Evolutionary conservation across 176 grass and related monocot species (phyloP).

Genomic region (Paspalum notatum): DNA sequence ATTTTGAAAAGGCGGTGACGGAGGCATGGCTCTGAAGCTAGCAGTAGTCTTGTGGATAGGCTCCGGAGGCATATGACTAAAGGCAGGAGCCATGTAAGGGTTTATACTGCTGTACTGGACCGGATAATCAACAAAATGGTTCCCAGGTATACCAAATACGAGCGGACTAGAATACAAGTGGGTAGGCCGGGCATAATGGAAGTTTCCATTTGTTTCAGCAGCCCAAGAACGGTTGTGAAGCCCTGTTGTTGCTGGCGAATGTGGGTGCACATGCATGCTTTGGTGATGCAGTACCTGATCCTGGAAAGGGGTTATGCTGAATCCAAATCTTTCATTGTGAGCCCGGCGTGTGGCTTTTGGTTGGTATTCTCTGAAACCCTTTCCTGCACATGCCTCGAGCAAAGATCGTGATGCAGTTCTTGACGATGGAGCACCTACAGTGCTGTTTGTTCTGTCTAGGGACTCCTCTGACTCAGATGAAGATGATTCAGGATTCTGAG

Average conservation of each 20-base stretch:
- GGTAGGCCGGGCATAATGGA: conserved; percentile 54
- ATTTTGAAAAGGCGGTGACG: conserved; percentile 13
- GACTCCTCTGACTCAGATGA: conserved; percentile 87
- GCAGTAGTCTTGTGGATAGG: conserved; percentile 44
- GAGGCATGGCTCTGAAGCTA: conserved; percentile 47
- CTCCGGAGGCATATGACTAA: conserved; percentile 53
- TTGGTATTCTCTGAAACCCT: conserved; percentile 59
- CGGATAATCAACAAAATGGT: conserved; percentile 54
- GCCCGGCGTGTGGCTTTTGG: conserved; percentile 37
- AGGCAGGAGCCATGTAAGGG: conserved; percentile 51
- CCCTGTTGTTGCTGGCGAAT: conserved; percentile 56
- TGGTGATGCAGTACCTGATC: conserved; percentile 47
- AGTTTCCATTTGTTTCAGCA: conserved; percentile 65
- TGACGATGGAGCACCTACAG: conserved; percentile 37
- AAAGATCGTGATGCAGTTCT: conserved; percentile 51
- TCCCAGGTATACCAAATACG: conserved; percentile 42
- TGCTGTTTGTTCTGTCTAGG: conserved; percentile 37
- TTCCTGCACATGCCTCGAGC: conserved; percentile 50
- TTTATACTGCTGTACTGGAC: conserved; percentile 66
- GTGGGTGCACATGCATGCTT: conserved; percentile 49
- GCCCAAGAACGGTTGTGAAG: conserved; percentile 65
- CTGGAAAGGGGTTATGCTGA: conserved; percentile 34
- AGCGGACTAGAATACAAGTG: conserved; percentile 54
- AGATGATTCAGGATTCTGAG: conserved; percentile 72
- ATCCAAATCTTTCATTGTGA: conserved; percentile 45